phyloP scores from a whole-genome alignment of 2,329 filamentous ascomycete genomes.

The Hypomyces perniciosus region DNA sequence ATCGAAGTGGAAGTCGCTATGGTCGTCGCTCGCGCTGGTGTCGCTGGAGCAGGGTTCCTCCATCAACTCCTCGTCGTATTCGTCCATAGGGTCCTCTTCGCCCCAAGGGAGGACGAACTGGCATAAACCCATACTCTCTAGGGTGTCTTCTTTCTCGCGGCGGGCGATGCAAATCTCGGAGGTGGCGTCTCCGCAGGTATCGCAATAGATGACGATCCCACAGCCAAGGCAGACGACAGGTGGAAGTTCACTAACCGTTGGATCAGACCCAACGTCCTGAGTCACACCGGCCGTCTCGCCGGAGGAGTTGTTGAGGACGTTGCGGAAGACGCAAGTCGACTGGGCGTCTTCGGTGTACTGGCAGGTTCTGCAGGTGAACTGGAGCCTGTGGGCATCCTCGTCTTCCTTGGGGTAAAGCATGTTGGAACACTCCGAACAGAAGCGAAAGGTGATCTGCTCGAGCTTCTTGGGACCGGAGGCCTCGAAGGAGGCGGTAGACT shows the following conservation, averaged over 20 bases:
- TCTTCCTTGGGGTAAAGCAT: slow-evolving; percentile 98
- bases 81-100: slow-evolving; percentile 29
- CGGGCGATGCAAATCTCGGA: slow-evolving; percentile 18
- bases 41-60: slow-evolving; percentile 20
- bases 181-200: slow-evolving; percentile 29
- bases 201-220: slow-evolving; percentile 39
- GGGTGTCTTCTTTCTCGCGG: slow-evolving; percentile 13
- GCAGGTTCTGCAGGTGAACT: slow-evolving; percentile 95
- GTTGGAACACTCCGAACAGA: slow-evolving; percentile 98
- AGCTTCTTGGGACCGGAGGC: slow-evolving; percentile 44
- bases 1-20: slow-evolving; percentile 3
- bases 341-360: slow-evolving; percentile 81
- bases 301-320: slow-evolving; percentile 83
- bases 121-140: slow-evolving; percentile 24
- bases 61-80: slow-evolving; percentile 35
- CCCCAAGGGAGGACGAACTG: slow-evolving; percentile 24
- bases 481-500: slow-evolving; percentile 42
- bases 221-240: slow-evolving; percentile 41
- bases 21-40: slow-evolving; percentile 13
- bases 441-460: slow-evolving; percentile 90
- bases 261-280: slow-evolving; percentile 93
- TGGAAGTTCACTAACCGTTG: slow-evolving; percentile 77
- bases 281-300: slow-evolving; percentile 96
- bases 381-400: slow-evolving; percentile 70
- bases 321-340: slow-evolving; percentile 91